A percentile compares a stretch with the other conserved stretches of the same genome.
Conservation (phyloP, 768 basidiomycete genomes). For the Mrakia gelida region DNA sequence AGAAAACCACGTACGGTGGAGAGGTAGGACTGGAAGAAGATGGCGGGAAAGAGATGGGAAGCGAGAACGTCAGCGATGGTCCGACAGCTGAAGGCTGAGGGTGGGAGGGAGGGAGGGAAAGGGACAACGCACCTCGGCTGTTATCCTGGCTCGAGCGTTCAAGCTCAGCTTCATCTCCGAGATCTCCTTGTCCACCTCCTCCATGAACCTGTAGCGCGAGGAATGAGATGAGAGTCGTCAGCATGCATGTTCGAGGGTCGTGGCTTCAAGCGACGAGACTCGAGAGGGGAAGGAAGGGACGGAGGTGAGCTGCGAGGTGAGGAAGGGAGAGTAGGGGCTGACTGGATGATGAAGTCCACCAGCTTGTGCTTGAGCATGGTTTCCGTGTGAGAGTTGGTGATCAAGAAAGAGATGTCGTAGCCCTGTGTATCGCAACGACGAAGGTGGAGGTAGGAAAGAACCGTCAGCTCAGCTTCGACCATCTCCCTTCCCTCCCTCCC, state of each 20-base stretch:
- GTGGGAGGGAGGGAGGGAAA: background rate
- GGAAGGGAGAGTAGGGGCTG: conserved; percentile 38
- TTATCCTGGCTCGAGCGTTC: conserved; percentile 92
- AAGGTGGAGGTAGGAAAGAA: background rate
- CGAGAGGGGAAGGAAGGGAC: background rate
- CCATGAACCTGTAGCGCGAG: conserved; percentile 72
- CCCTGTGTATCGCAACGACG: conserved; percentile 54
- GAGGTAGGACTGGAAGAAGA: conserved; percentile 20
- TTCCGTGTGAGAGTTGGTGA: conserved; percentile 93
- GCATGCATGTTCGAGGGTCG: background rate
- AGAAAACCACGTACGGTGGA: conserved; percentile 4
- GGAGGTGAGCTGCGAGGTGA: background rate
- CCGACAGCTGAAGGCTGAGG: background rate
- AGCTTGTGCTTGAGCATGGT: conserved; percentile 99
- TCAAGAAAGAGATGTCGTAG: conserved; percentile 96
- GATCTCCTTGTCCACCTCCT: conserved; percentile 98
- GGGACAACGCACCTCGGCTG: conserved; percentile 61
- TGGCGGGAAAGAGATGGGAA: background rate
- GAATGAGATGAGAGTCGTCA: conserved; percentile 29
- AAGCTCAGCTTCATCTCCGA: conserved; percentile 98
- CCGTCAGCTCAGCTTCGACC: background rate
- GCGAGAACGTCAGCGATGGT: background rate
- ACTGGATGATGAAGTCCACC: conserved; percentile 99
- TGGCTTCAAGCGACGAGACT: background rate
- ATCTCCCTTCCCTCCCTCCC: background rate